Evolutionary conservation across 2,329 filamentous ascomycete genomes (phyloP).

Genomic region (Sporothrix brasiliensis): DNA sequence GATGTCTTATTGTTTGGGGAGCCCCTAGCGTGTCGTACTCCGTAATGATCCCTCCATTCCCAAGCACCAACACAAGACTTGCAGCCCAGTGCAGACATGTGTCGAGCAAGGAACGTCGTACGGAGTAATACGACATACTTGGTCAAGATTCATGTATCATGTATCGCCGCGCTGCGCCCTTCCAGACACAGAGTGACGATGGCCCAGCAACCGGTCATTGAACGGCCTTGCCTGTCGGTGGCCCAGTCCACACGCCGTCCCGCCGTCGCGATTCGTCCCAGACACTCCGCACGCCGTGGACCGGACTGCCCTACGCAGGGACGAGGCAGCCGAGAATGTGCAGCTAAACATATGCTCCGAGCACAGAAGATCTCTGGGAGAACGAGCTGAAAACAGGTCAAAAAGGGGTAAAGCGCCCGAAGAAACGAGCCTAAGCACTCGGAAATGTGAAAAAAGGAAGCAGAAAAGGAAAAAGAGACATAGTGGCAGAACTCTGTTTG

Average conservation of each 20-base stretch:
- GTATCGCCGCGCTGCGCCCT: too few species aligned
- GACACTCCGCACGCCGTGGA: not conserved
- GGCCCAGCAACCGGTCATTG: not conserved
- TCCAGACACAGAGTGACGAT: not conserved
- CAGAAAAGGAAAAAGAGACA: not conserved
- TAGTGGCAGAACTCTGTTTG: not conserved
- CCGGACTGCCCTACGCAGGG: not conserved
- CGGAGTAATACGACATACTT: not conserved
- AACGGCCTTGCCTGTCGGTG: not conserved
- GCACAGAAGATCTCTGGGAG: not conserved
- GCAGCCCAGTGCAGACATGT: not conserved
- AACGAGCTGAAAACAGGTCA: not conserved
- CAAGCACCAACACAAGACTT: not conserved
- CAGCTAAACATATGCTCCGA: not conserved
- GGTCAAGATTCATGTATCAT: not conserved
- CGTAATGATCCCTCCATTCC: not conserved
- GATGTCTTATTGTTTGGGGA: slow-evolving; percentile 7
- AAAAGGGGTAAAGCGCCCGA: not conserved
- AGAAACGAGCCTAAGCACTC: not conserved
- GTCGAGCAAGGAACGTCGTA: not conserved
- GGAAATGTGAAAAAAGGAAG: not conserved
- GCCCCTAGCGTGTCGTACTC: slow-evolving; percentile 10
- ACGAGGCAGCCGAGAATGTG: slow-evolving; percentile 8
- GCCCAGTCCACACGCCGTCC: slow-evolving; percentile 9
- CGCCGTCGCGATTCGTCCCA: not conserved